Evolutionary conservation across 495 filamentous ascomycete genomes (phyloP), one percentile per base, ranked within the genome.

Genomic region (Penicillium soppii): DNA sequence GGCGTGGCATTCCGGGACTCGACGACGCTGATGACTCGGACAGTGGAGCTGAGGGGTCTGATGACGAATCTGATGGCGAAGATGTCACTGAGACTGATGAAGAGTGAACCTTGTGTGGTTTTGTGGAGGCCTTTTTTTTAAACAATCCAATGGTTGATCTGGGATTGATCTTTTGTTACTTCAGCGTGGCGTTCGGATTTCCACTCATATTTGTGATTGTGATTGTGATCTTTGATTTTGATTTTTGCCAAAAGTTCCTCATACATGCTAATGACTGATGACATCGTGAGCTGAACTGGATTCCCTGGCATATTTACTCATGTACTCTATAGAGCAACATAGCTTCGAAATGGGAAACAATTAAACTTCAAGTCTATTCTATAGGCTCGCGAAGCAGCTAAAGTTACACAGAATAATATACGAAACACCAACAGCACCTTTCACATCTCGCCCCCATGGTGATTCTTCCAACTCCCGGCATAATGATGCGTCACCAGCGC

Each of bases 1-100:
- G 92, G 92, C 81, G 81, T 37, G 79, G 82, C 7, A 82, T 95
- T 15, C 83, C 88, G 1, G 88, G 91, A 2, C 67, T 95, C 5
- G 77, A 80, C 46, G 82, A 83, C 8, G 81, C 79, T 3, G 77
- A 83, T 9, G 79, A 82, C 5, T 82, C 80, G 7, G 72, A 74
- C 42, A 70, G 65, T 39, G 68, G 58, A 25, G 69, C 55, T 4
- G 67, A 70, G 20, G 67, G 67, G 27, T 62, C 63, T 22, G 58
- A 40, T 2, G 62, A 63, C 5, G 65, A 66, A 8, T n/a, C n/a
- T n/a, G 66, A 63, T 13, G 55, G 69, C 38, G 65, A 71, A 29
- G 68, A 68, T 42, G 58, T 38, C 23, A 70, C 70, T 0, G 70
- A 57, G 26, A 74, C 72, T 13, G 73, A 77, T 45, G 66, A 74